Evolutionary conservation across 495 filamentous ascomycete genomes (phyloP).

Genomic region (Darksidea phi): DNA sequence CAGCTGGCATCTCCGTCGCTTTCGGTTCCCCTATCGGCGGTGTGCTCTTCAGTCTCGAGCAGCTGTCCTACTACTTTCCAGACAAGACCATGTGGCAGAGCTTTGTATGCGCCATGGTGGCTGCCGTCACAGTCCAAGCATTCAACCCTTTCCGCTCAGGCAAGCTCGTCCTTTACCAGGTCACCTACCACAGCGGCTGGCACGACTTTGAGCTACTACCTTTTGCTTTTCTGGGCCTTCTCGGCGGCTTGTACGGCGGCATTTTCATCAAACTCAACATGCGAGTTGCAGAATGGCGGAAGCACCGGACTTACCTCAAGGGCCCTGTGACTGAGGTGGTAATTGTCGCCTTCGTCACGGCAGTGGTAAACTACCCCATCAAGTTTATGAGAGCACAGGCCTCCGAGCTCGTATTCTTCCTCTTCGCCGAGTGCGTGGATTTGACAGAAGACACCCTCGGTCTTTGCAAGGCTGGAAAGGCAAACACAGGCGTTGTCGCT

Average conservation of each 20-base stretch:
- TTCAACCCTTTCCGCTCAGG: conserved; percentile 94
- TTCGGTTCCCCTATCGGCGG: conserved; percentile 88
- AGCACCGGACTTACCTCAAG: conserved; percentile 56
- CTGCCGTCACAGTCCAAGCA: conserved; percentile 87
- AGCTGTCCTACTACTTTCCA: conserved; percentile 97
- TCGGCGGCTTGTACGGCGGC: conserved; percentile 90
- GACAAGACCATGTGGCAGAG: conserved; percentile 99
- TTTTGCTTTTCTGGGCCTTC: conserved; percentile 79
- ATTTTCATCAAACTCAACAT: conserved; percentile 95
- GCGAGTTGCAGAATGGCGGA: conserved; percentile 79
- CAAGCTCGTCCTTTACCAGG: conserved; percentile 94
- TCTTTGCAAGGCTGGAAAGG: conserved; percentile 76
- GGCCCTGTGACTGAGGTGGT: conserved; percentile 75
- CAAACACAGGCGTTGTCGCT: conserved; percentile 69
- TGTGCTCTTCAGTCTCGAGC: conserved; percentile 72
- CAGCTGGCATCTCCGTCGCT: conserved; percentile 93
- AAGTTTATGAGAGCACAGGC: conserved; percentile 86
- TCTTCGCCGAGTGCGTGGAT: conserved; percentile 86
- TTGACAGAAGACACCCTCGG: conserved; percentile 78
- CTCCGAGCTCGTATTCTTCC: conserved; percentile 84
- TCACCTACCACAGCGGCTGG: conserved; percentile 89
- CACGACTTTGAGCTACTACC: conserved; percentile 93
- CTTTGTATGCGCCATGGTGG: conserved; percentile 98
- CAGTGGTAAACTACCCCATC: conserved; percentile 90
- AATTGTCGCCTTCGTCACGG: conserved; percentile 71